Base-by-base conservation (phyloP, 2,329 filamentous ascomycete genomes). In the Colletotrichum liaoningense region DNA sequence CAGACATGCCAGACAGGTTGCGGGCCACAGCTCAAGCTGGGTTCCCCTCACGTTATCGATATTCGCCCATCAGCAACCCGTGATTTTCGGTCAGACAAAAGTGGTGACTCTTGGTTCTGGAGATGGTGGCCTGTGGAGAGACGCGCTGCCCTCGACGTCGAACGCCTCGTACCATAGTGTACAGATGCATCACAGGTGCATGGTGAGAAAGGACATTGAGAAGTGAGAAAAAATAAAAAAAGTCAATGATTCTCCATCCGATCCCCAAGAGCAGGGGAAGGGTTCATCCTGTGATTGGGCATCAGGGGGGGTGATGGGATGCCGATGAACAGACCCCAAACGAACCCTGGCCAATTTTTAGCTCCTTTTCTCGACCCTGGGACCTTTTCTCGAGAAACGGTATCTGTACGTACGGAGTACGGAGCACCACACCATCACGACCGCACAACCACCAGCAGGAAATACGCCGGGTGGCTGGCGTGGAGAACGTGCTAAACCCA, bases 391-490 rank as follows among this genome's bases (percentile, higher is more conserved):
- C 42, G 42, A 49, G 19, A 49, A 49, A 49, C 42, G 42, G 42
- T 19, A 22, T 35, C 33, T 35, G 33, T 35, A 35, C 11, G 33
- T 35, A 35, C 33, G 33, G 33, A 35, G 33, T 35, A 35, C 33
- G 19, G 42, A 49, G 16, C 54, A 56, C 57, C 62, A 42, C 64
- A 66, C 60, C 63, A 63, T 56, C 63, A 57, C 58, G 16, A n/a
- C 57, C 3, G 11, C 58, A 49, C 58, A 65, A 28, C 52, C 30
- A 55, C 35, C 60, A 72, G 72, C 56, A 65, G 67, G 49, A 73
- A 75, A 75, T 67, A 35, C 65, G 69, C 73, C 74, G 74, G 72
- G 58, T 75, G 74, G 74, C 74, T 75, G 74, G 74, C 73, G n/a
- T 58, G 65, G 66, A 62, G 60, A 28, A 54, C 57, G 63, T 63